Evolutionary conservation across 768 basidiomycete genomes (phyloP).

Genomic region (Arthromyces matolae): DNA sequence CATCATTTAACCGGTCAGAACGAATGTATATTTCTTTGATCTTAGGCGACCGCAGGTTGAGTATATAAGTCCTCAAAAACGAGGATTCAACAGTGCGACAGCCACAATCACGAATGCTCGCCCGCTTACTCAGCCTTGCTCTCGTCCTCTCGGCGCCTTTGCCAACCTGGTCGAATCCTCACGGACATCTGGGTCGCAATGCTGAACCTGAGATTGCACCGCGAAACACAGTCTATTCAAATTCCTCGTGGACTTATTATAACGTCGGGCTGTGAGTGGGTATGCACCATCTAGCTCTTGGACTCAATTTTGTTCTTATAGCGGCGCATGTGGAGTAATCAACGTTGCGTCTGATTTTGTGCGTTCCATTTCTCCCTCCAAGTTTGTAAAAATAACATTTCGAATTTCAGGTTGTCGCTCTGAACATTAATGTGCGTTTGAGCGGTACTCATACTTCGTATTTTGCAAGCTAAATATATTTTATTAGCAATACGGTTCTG

Average conservation of each 20-base stretch:
- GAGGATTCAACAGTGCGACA: too few relatives aligned
- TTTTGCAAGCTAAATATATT: background rate
- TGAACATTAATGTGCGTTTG: constrained; percentile 30
- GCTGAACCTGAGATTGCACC: constrained; percentile 24
- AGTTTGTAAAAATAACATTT: background rate
- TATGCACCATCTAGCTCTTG: background rate
- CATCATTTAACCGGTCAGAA: too few relatives aligned
- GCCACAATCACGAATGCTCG: too few relatives aligned
- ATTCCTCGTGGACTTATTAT: constrained; percentile 27
- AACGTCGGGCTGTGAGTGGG: constrained; percentile 27
- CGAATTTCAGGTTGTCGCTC: constrained; percentile 26
- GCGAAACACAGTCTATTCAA: constrained; percentile 22
- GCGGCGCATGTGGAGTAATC: constrained; percentile 28
- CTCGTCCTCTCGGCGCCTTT: constrained; percentile 25
- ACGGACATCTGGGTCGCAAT: constrained; percentile 13
- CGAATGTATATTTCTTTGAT: too few relatives aligned
- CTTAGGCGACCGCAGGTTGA: too few relatives aligned
- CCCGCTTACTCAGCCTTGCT: constrained; percentile 14
- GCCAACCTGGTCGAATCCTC: constrained; percentile 31
- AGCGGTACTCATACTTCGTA: background rate
- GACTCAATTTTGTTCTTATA: constrained; percentile 4
- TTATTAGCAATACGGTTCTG: constrained; percentile 51
- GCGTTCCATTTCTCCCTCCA: constrained; percentile 13
- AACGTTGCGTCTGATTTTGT: constrained; percentile 27
- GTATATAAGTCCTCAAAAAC: too few relatives aligned